phyloP scores from a whole-genome alignment of 257 asterid genomes.

The Salvia miltiorrhiza region DNA sequence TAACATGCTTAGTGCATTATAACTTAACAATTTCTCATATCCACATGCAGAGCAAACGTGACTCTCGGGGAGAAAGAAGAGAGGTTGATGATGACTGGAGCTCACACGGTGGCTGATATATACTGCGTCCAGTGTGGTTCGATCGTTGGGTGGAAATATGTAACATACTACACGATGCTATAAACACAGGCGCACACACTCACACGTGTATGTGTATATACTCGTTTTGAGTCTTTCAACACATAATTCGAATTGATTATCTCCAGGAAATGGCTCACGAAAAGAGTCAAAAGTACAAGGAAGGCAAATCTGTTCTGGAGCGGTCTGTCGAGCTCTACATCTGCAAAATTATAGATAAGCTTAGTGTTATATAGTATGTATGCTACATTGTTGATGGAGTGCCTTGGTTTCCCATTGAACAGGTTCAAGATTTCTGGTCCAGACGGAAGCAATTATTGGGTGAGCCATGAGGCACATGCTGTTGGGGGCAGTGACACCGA shows the following conservation, averaged over 20 bases:
- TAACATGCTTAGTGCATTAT: no score
- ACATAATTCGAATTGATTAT: neutral
- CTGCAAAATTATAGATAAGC: neutral
- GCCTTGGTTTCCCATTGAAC: slow-evolving; percentile 15
- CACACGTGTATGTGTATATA: no score
- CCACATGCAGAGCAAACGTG: slow-evolving; percentile 48
- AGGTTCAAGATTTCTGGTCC: slow-evolving; percentile 71
- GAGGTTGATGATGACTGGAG: slow-evolving; percentile 68
- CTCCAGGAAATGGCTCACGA: slow-evolving; percentile 64
- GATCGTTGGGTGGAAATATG: slow-evolving; percentile 77
- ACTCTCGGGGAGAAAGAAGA: slow-evolving; percentile 62
- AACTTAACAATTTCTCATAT: neutral
- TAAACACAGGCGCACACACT: neutral
- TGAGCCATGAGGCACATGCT: slow-evolving; percentile 41
- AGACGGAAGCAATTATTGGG: slow-evolving; percentile 56
- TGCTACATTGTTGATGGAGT: slow-evolving; percentile 5
- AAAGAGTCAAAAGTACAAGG: slow-evolving; percentile 78
- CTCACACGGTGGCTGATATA: slow-evolving; percentile 69
- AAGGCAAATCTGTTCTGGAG: slow-evolving; percentile 85
- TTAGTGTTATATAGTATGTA: no score
- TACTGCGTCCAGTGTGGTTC: slow-evolving; percentile 71
- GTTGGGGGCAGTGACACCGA: slow-evolving; percentile 57
- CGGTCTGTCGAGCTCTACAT: slow-evolving; percentile 44
- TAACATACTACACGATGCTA: slow-evolving; percentile 21
- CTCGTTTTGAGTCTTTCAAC: neutral